A percentile compares a stretch with the other conserved stretches of the same genome.
Evolutionary conservation across 768 basidiomycete species (phyloP).

Genomic region (Pleurotus djamor): DNA sequence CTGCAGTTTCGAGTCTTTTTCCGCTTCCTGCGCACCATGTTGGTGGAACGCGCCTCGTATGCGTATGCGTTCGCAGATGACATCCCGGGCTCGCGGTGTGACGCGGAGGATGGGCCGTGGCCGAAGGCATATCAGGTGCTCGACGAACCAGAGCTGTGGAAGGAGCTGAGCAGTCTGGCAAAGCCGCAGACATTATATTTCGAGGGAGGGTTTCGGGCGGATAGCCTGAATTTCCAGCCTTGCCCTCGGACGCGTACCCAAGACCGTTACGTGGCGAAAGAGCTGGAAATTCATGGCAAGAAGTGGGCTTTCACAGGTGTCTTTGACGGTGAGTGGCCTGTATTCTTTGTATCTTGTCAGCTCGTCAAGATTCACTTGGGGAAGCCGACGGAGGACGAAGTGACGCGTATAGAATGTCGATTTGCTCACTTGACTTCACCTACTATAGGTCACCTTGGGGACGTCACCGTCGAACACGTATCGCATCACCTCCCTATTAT

Average conservation of each 20-base stretch:
- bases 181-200: conserved; percentile 46
- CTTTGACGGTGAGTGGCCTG: conserved; percentile 54
- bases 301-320: conserved; percentile 68
- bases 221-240: conserved; percentile 69
- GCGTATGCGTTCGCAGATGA: conserved; percentile 55
- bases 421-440: conserved; percentile 8
- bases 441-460: conserved; percentile 65
- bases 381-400: neutral
- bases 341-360: neutral
- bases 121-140: conserved; percentile 57
- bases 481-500: conserved; percentile 68
- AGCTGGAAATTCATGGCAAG: conserved; percentile 52
- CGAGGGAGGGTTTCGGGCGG: conserved; percentile 39
- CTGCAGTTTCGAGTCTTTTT: conserved; percentile 6
- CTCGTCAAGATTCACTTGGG: no score
- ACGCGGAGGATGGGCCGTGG: conserved; percentile 65
- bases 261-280: conserved; percentile 61
- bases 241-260: conserved; percentile 52
- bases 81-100: conserved; percentile 60
- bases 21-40: conserved; percentile 28
- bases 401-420: neutral
- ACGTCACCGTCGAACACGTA: conserved; percentile 68
- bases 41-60: conserved; percentile 32
- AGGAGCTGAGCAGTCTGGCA: conserved; percentile 45
- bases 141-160: conserved; percentile 49